phyloP scores from a whole-genome alignment of 352 stramenopile genomes.

The Phytopythium kandeliae region DNA sequence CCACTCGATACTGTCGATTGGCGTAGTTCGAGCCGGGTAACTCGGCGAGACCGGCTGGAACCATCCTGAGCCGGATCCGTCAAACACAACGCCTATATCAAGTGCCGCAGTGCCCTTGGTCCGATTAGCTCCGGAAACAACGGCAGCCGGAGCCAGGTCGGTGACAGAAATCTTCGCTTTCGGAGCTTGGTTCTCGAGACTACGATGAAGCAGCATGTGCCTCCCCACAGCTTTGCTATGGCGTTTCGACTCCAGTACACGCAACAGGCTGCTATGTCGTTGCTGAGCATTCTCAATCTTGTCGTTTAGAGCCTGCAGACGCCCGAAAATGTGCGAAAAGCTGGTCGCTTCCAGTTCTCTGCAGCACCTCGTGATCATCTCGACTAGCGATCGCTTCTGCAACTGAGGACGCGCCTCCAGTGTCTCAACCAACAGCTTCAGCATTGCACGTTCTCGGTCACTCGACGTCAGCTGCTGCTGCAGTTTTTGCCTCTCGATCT shows the following conservation, averaged over 20 bases:
- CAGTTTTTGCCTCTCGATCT: constrained; percentile 16
- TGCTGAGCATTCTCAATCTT: not conserved
- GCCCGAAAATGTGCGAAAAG: not conserved
- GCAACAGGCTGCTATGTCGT: not conserved
- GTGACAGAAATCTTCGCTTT: constrained; percentile 5
- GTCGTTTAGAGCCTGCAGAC: not conserved
- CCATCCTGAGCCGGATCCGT: not conserved
- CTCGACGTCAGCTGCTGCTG: constrained; percentile 2
- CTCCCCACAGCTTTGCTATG: not conserved
- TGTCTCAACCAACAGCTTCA: constrained; percentile 31
- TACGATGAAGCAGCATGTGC: not conserved
- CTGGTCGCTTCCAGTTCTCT: constrained; percentile 13
- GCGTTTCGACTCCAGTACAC: not conserved
- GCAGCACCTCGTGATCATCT: constrained; percentile 32
- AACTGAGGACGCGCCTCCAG: constrained; percentile 33
- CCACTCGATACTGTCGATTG: not conserved
- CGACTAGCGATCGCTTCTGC: constrained; percentile 29
- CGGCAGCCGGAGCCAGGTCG: not conserved
- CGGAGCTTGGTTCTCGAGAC: not conserved
- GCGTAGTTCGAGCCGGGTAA: not conserved
- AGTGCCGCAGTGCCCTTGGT: not conserved
- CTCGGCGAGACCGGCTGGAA: not conserved
- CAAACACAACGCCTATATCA: not conserved
- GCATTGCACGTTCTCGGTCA: not conserved
- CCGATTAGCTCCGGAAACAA: not conserved